Evolutionary conservation across 129 eudicot genomes (phyloP), one percentile per base, ranked within the genome.

Genomic region (Tagetes patula): DNA sequence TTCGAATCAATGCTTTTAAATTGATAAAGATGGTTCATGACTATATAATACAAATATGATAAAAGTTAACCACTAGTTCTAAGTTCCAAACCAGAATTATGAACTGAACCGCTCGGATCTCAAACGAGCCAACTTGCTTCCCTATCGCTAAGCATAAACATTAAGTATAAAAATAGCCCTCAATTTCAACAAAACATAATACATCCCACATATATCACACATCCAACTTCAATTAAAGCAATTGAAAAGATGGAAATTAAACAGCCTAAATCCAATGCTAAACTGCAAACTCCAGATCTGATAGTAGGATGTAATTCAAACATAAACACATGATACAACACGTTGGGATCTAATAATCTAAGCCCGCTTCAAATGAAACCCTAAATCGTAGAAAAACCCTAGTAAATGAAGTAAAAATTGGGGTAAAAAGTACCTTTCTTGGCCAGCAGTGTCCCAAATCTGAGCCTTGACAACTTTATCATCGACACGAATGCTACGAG

Each of bases 371-470:
- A 53, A 53, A 13, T 53, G 6, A 53, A 53, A 53, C 60, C 60
- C 60, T 53, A 53, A 53, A 50, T n/a, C 56, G 6, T 2, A n/a
- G 30, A 3, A 13, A 50, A 50, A 50, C 7, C 56, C 56, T 50
- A 20, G 27, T 20, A 20, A 20, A 20, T 53, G 3, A 49, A 3
- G 6, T 12, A 6, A 49, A 8, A 12, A 20, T 53, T 1, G 5
- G n/a, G n/a, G n/a, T n/a, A n/a, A n/a, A n/a, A n/a, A n/a, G 37
- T 55, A 55, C 62, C 36, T 55, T 30, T 20, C 36, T 5, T 55
- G 62, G 62, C 62, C 36, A 7, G 36, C 62, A 7, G 62, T 55
- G 62, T 55, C 62, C 62, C 62, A 55, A 55, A 55, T 55, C 36
- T 55, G 62, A 55, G 62, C 62, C 36, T 55, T 55, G 36, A 55